Evolutionary conservation across 1,284 basidiomycete genomes (phyloP), one percentile per base, ranked within the genome.

Genomic region (Anthracocystis panici-leucophaei): DNA sequence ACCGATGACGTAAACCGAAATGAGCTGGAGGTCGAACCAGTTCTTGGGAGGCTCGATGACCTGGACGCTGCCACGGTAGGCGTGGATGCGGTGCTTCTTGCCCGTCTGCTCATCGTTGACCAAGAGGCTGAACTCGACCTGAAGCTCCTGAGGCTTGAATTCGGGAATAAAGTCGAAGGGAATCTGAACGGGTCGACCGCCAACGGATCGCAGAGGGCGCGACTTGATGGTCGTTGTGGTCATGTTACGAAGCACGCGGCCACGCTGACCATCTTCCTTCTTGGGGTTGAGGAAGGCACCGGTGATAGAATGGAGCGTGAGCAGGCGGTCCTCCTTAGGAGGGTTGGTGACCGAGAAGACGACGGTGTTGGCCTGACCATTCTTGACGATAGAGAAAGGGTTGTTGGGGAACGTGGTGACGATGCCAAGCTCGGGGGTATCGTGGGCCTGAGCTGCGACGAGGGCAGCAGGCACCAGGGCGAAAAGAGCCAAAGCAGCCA

Each of bases 221-320:
- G 72, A 74, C 67, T 83, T 80, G 77, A 79, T 73, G 12, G 66
- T 41, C 21, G 77, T 73, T n/a, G 77, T 77, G 46, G 82, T 84
- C 82, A 84, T 83, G 77, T 84, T 84, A 52, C 82, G 75, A 50
- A 84, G 57, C 29, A 84, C 82, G 44, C 77, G 76, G 23, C 78
- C 78, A 10, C 61, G 64, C 57, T 82, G 75, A 1, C 82, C 82
- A 29, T 83, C 79, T 9, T 42, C 50, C 64, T 82, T 82, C 49
- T 72, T 69, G 38, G 77, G 78, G 65, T 84, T 82, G 44, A 84
- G 66, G 71, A 82, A 84, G 21, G 83, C 83, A 33, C 83, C 83
- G 11, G 81, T 81, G 61, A 84, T 61, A 29, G 77, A 77, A 48
- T 80, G 75, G 35, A 84, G 65, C 21, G 73, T 68, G 38, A 84